phyloP scores from a whole-genome alignment of 495 filamentous ascomycete species.

The Aspergillus incahuasiensis region DNA sequence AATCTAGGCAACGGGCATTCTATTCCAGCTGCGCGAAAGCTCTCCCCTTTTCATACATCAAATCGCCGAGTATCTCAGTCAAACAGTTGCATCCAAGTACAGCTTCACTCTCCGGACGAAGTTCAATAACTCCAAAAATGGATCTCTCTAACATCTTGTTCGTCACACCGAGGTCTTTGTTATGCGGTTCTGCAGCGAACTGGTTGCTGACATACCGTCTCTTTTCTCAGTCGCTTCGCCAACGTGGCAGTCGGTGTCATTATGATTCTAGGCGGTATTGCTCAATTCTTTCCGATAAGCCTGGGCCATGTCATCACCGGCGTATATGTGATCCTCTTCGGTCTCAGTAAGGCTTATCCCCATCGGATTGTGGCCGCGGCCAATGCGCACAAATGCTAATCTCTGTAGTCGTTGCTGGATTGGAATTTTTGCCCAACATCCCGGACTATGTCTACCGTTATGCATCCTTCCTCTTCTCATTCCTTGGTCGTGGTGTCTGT shows the following conservation, averaged over 20 bases:
- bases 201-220: not conserved
- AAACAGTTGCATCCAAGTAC: not conserved
- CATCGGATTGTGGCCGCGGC: not conserved
- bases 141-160: slow-evolving; percentile 59
- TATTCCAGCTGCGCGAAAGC: not conserved
- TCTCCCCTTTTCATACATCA: not conserved
- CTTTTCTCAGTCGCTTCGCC: slow-evolving; percentile 70
- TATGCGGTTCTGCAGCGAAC: not conserved
- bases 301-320: slow-evolving; percentile 65
- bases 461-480: slow-evolving; percentile 95
- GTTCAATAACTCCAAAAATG: slow-evolving; percentile 32
- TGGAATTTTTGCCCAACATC: slow-evolving; percentile 80
- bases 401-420: slow-evolving; percentile 36
- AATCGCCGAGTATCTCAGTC: too few species aligned
- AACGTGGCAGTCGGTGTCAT: slow-evolving; percentile 85
- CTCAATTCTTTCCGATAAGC: slow-evolving; percentile 64
- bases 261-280: slow-evolving; percentile 86
- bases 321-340: slow-evolving; percentile 84
- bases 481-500: slow-evolving; percentile 94
- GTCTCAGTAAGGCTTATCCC: slow-evolving; percentile 60
- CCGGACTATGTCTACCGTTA: slow-evolving; percentile 89
- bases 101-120: not conserved
- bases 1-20: slow-evolving; percentile 1
- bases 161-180: slow-evolving; percentile 19
- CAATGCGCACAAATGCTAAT: not conserved